These are phyloP conservation scores for Avena eriantha DNA, from an alignment of 176 grass and related monocot genomes.

Conservation along the genomic window DNA sequence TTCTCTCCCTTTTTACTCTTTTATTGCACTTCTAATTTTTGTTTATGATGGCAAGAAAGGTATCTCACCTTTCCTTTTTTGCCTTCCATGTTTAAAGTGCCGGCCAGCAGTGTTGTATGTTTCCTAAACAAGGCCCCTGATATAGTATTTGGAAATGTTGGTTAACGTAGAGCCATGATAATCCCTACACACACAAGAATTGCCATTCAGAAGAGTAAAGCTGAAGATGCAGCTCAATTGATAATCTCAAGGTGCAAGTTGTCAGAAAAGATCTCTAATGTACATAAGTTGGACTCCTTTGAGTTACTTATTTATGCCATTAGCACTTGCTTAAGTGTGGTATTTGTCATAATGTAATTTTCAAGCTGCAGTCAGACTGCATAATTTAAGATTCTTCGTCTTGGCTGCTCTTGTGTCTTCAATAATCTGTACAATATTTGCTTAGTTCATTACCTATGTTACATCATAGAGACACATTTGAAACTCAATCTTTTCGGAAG, in stretches of 20 bases:
- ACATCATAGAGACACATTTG: conserved; percentile 14
- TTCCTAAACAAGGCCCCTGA: conserved; percentile 27
- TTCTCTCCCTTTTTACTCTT: background rate
- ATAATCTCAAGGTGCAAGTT: conserved; percentile 28
- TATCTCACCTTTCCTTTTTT: conserved; percentile 40
- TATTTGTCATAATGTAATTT: conserved; percentile 8
- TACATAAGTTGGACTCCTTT: conserved; percentile 23
- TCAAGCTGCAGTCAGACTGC: background rate
- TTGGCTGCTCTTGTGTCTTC: conserved; percentile 23
- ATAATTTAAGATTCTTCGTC: background rate
- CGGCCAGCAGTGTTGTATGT: background rate
- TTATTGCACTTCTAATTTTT: conserved; percentile 16
- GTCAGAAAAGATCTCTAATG: background rate
- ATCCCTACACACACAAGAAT: background rate
- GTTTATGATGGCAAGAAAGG: conserved; percentile 31
- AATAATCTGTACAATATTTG: conserved; percentile 10
- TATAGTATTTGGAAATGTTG: conserved; percentile 1
- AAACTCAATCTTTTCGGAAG: conserved; percentile 19
- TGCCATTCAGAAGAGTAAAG: background rate
- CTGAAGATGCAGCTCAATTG: conserved; percentile 32
- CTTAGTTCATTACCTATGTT: conserved; percentile 34
- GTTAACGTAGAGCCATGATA: conserved; percentile 15
- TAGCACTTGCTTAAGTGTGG: background rate
- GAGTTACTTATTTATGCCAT: conserved; percentile 12
- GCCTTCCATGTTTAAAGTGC: conserved; percentile 31